A percentile compares a stretch with the other conserved stretches of the same genome.
Conservation (phyloP, 768 basidiomycete species). For the Lactifluus subvellereus region DNA sequence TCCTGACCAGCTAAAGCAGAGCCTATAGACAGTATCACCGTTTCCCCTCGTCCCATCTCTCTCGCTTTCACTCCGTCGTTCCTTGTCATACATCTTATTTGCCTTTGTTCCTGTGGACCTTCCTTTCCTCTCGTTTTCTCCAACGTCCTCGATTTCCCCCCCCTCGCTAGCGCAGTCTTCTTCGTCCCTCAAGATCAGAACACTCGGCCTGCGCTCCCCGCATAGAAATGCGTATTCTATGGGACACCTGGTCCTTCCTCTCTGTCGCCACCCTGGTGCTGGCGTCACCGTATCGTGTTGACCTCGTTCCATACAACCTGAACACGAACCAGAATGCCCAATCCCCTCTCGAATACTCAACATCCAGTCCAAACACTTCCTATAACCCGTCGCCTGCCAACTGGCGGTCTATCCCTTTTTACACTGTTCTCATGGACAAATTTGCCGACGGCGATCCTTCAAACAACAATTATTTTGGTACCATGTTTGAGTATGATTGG, state of each 20-base stretch:
- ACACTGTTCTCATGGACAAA: slow-evolving; percentile 85
- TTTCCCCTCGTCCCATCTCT: neutral
- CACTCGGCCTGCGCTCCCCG: neutral
- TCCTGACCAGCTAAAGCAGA: neutral
- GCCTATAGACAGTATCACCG: neutral
- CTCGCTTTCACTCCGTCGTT: neutral
- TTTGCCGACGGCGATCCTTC: slow-evolving; percentile 89
- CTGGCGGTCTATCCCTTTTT: slow-evolving; percentile 81
- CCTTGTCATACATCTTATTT: too few species aligned
- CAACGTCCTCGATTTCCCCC: neutral
- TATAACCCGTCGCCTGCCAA: slow-evolving; percentile 79
- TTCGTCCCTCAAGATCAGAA: neutral
- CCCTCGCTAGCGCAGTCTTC: neutral
- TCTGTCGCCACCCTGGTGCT: slow-evolving; percentile 35
- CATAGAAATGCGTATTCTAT: slow-evolving; percentile 28
- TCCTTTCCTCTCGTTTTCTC: too few species aligned
- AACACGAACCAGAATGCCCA: slow-evolving; percentile 71
- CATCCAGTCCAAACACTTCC: slow-evolving; percentile 53
- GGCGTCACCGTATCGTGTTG: slow-evolving; percentile 62
- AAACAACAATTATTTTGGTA: slow-evolving; percentile 85
- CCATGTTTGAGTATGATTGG: slow-evolving; percentile 78
- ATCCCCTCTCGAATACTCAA: slow-evolving; percentile 56
- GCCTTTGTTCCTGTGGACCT: too few species aligned
- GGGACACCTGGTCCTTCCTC: slow-evolving; percentile 39
- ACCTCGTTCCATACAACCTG: slow-evolving; percentile 69